These are phyloP conservation scores for Symbiodinium pilosum DNA, from an alignment of 73 alveolate genomes.

Conservation along the genomic window DNA sequence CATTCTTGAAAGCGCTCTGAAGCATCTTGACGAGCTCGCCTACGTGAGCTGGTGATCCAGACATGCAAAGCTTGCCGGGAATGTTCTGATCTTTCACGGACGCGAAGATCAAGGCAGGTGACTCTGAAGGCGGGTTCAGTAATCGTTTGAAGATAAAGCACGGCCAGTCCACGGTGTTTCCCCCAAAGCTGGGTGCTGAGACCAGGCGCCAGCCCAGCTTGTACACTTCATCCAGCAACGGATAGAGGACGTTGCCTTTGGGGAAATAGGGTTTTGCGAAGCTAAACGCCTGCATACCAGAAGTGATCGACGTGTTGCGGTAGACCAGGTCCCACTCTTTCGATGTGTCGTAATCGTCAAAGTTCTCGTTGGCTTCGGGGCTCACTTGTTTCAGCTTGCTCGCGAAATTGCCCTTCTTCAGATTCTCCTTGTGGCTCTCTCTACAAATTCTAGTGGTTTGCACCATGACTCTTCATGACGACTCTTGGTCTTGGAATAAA, in stretches of 20 bases:
- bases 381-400: neutral
- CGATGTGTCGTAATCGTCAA: constrained; percentile 71
- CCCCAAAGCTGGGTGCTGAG: constrained; percentile 56
- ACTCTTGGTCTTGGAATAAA: neutral
- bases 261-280: constrained; percentile 61
- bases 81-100: constrained; percentile 49
- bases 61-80: constrained; percentile 19
- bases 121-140: neutral
- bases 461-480: too few species aligned
- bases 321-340: constrained; percentile 70
- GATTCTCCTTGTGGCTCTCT: neutral
- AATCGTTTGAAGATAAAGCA: constrained; percentile 50
- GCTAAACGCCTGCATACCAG: constrained; percentile 79
- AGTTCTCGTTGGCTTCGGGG: constrained; percentile 15
- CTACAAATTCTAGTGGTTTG: neutral
- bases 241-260: constrained; percentile 18
- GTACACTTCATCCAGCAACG: constrained; percentile 20
- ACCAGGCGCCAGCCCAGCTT: constrained; percentile 80
- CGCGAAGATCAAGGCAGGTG: neutral
- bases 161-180: constrained; percentile 66
- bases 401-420: neutral
- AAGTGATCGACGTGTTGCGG: constrained; percentile 20
- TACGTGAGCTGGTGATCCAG: neutral
- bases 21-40: constrained; percentile 20
- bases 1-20: neutral